Conservation (phyloP, 192 early-diverging fungal species). For the Thoreauomyces humboldtii region DNA sequence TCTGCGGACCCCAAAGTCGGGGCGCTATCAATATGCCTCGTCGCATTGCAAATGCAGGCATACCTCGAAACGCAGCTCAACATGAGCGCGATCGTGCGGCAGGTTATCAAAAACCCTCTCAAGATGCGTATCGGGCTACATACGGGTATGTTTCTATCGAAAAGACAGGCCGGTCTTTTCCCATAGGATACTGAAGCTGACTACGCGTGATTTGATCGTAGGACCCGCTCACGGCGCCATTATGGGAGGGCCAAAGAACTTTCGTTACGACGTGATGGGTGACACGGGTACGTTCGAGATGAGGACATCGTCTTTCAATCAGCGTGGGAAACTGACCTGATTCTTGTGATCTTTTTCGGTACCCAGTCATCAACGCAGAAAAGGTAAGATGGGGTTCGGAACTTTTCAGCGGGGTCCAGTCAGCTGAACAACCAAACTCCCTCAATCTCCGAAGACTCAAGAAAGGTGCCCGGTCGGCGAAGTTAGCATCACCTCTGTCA, state of each 20-base stretch:
- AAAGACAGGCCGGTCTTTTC: too few species aligned
- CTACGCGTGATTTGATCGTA: too few species aligned
- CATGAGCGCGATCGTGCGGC: conserved; percentile 28
- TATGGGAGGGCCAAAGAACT: conserved; percentile 53
- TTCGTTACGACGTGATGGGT: conserved; percentile 49
- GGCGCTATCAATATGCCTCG: conserved; percentile 42
- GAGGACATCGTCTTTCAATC: conserved; percentile 1
- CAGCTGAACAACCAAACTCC: neutral
- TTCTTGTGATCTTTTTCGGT: neutral
- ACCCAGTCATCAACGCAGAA: conserved; percentile 27
- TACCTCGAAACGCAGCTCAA: conserved; percentile 46
- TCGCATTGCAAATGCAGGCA: conserved; percentile 50
- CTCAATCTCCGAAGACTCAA: conserved; percentile 26
- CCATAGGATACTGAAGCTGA: too few species aligned
- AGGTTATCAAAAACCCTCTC: conserved; percentile 32
- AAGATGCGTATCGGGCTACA: conserved; percentile 52
- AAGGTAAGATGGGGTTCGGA: too few species aligned
- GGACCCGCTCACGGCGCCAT: conserved; percentile 47
- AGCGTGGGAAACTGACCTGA: neutral
- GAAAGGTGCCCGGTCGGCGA: conserved; percentile 37
- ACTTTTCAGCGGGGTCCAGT: too few species aligned
- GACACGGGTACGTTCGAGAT: conserved; percentile 38
- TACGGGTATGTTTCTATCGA: too few species aligned
- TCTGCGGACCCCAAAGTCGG: conserved; percentile 31
- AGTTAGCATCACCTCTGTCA: conserved; percentile 39